Evolutionary conservation across 2,329 filamentous ascomycete genomes (phyloP).

Genomic region (Ascochyta koolunga): DNA sequence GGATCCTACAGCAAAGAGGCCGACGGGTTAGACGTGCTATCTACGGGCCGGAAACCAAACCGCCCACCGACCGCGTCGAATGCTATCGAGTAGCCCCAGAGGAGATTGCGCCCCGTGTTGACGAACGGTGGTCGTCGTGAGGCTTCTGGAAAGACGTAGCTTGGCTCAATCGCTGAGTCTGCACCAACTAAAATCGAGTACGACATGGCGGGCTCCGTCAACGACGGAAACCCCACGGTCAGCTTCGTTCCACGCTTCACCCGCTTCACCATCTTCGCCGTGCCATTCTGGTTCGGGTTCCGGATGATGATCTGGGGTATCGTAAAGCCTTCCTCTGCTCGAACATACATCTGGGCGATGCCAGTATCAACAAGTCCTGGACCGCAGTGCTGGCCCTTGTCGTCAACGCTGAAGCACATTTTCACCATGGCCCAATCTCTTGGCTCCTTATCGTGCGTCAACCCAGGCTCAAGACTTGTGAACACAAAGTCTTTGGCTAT

Average conservation of each 20-base stretch:
- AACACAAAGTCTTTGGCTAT: constrained; percentile 32
- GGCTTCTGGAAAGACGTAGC: constrained; percentile 35
- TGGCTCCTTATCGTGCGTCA: constrained; percentile 34
- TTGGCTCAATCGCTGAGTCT: constrained; percentile 31
- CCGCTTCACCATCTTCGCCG: constrained; percentile 35
- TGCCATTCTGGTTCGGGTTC: constrained; percentile 39
- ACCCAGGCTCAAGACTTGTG: constrained; percentile 31
- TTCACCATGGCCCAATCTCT: constrained; percentile 45
- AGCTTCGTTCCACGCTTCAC: constrained; percentile 40
- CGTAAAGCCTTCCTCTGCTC: constrained; percentile 31
- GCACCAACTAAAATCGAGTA: constrained; percentile 40
- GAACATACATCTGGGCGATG: constrained; percentile 45
- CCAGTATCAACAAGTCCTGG: constrained; percentile 42
- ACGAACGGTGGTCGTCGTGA: constrained; percentile 33
- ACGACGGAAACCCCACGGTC: constrained; percentile 31
- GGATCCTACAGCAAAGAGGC: constrained; percentile 22
- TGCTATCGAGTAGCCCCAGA: constrained; percentile 41
- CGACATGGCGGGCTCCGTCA: constrained; percentile 20
- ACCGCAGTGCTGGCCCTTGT: constrained; percentile 28
- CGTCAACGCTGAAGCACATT: constrained; percentile 40
- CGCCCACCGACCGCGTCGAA: constrained; percentile 43
- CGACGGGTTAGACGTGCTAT: constrained; percentile 15
- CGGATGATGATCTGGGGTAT: constrained; percentile 39
- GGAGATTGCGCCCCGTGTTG: constrained; percentile 44
- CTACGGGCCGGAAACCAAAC: constrained; percentile 39